Percentiles rank a stretch among this genome's conserved stretches.
Evolutionary conservation across 768 basidiomycete genomes (phyloP).

Genomic region (Sutorius australiensis): DNA sequence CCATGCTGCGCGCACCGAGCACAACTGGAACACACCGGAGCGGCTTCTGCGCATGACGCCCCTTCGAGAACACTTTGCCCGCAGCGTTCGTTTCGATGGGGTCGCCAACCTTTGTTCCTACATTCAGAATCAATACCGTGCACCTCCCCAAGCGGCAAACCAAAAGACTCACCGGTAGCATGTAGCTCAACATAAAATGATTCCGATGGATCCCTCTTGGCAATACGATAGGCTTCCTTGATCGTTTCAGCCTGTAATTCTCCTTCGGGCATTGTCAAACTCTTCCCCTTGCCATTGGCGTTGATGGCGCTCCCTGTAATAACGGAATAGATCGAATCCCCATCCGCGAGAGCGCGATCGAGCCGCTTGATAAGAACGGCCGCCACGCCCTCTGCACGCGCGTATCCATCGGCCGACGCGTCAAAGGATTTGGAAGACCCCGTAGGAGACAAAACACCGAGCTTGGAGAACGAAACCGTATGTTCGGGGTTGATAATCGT

Average conservation of each 20-base stretch:
- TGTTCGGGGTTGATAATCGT: conserved; percentile 29
- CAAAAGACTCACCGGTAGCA: conserved; percentile 37
- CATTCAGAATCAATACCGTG: background rate
- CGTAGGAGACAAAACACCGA: conserved; percentile 34
- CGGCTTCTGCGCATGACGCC: conserved; percentile 14
- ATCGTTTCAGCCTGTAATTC: conserved; percentile 34
- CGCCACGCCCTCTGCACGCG: conserved; percentile 27
- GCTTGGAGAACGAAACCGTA: conserved; percentile 25
- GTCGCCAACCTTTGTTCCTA: conserved; percentile 43
- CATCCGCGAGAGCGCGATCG: conserved; percentile 29
- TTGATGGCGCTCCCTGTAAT: conserved; percentile 34
- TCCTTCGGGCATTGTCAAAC: conserved; percentile 34
- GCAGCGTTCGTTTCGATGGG: conserved; percentile 50
- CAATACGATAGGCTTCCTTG: conserved; percentile 29
- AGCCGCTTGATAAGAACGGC: conserved; percentile 35
- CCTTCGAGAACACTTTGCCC: conserved; percentile 33
- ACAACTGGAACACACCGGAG: conserved; percentile 12
- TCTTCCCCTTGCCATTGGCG: conserved; percentile 32
- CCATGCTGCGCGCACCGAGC: background rate
- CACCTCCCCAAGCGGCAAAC: background rate
- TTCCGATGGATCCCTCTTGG: conserved; percentile 32
- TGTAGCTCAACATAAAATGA: conserved; percentile 50
- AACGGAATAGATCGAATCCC: conserved; percentile 30
- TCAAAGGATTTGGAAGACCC: conserved; percentile 33
- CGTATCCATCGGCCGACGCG: conserved; percentile 32